Evolutionary conservation across 495 filamentous ascomycete genomes (phyloP).

Genomic region (Hypoxylon subgilvum): DNA sequence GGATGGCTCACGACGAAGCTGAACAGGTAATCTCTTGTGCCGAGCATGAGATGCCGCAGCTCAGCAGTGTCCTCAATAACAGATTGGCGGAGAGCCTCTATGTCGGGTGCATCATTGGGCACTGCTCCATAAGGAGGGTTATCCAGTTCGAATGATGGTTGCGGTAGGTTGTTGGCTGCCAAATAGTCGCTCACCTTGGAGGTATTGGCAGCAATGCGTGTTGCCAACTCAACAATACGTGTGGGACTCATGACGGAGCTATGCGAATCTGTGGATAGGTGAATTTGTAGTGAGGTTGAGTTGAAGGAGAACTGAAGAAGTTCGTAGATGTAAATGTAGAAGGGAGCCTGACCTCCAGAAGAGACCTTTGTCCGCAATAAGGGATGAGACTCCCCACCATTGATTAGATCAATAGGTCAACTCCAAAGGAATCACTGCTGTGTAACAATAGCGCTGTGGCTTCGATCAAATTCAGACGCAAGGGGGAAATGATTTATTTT

Average conservation of each 20-base stretch:
- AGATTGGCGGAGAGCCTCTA: constrained; percentile 10
- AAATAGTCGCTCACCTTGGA: constrained; percentile 1
- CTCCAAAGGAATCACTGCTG: too few relatives aligned
- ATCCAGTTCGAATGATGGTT: constrained; percentile 18
- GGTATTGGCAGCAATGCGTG: constrained; percentile 13
- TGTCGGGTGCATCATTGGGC: constrained; percentile 1
- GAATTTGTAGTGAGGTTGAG: not conserved
- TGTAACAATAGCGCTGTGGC: too few relatives aligned
- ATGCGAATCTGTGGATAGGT: not conserved
- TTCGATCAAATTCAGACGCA: too few relatives aligned
- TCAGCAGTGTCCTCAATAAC: constrained; percentile 16
- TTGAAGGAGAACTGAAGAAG: not conserved
- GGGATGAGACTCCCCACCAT: too few relatives aligned
- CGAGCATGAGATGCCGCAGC: constrained; percentile 13
- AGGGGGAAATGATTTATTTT: too few relatives aligned
- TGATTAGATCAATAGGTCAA: too few relatives aligned
- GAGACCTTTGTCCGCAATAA: too few relatives aligned
- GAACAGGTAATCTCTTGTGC: constrained; percentile 15
- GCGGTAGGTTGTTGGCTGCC: not conserved
- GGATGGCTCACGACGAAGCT: not conserved
- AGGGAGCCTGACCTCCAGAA: too few relatives aligned
- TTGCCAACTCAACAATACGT: constrained; percentile 9
- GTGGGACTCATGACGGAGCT: not conserved
- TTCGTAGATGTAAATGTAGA: too few relatives aligned
- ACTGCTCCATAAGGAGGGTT: not conserved